Evolutionary conservation across 2,329 filamentous ascomycete species (phyloP).

Genomic region (Tolypocladium tropicale): DNA sequence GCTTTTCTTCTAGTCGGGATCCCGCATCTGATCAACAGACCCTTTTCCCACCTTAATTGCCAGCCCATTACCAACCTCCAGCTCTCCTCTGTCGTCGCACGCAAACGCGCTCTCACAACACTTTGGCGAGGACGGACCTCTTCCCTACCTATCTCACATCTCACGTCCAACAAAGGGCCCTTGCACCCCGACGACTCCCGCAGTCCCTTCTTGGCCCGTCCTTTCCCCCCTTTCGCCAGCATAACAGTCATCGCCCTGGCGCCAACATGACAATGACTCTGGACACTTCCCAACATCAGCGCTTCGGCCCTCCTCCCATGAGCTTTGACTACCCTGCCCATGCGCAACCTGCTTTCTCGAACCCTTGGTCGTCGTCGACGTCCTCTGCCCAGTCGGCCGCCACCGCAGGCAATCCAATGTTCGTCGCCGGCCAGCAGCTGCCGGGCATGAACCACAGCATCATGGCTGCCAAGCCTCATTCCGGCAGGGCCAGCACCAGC

Average conservation of each 20-base stretch:
- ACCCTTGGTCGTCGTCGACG: constrained; percentile 67
- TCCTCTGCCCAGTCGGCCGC: constrained; percentile 32
- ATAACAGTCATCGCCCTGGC: constrained; percentile 1
- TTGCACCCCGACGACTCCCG: neutral
- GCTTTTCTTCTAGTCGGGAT: constrained; percentile 33
- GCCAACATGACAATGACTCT: constrained; percentile 87
- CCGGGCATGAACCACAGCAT: constrained; percentile 44
- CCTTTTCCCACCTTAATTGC: constrained; percentile 8
- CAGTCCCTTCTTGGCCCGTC: neutral
- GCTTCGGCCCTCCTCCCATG: constrained; percentile 59
- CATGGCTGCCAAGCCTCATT: constrained; percentile 32
- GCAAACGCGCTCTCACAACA: neutral
- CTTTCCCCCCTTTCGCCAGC: neutral
- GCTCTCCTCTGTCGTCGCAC: neutral
- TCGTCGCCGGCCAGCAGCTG: constrained; percentile 42
- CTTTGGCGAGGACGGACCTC: neutral
- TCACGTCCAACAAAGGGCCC: neutral
- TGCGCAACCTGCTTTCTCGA: constrained; percentile 66
- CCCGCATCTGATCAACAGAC: constrained; percentile 43
- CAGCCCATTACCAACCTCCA: neutral
- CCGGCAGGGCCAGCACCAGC: constrained; percentile 47
- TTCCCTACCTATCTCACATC: neutral
- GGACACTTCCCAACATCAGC: constrained; percentile 70
- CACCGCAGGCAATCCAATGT: constrained; percentile 50
- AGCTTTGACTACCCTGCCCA: constrained; percentile 62